These are phyloP conservation scores for Dictyophora rubrovolvata DNA, from an alignment of 768 basidiomycete genomes.

Conservation along the genomic window DNA sequence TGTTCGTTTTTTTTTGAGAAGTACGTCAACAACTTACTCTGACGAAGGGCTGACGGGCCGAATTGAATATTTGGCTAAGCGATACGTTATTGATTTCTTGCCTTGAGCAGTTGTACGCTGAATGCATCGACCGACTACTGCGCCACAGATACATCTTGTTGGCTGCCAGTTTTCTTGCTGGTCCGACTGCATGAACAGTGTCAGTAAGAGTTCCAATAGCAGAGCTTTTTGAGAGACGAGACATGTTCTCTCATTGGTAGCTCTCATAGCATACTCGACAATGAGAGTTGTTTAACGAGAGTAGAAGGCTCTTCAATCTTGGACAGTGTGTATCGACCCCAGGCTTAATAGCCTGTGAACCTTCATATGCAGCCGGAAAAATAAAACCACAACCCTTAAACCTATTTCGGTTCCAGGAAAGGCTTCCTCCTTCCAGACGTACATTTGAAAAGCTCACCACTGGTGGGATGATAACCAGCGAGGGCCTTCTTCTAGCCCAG, in stretches of 20 bases:
- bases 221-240: slow-evolving; percentile 12
- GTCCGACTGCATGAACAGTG: slow-evolving; percentile 33
- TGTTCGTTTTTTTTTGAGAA: not conserved
- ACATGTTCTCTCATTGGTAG: slow-evolving; percentile 83
- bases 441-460: slow-evolving; percentile 34
- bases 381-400: slow-evolving; percentile 29
- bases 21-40: slow-evolving; percentile 39
- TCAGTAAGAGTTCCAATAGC: slow-evolving; percentile 13
- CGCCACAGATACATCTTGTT: slow-evolving; percentile 76
- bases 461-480: slow-evolving; percentile 59
- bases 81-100: slow-evolving; percentile 37
- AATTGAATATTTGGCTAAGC: slow-evolving; percentile 78
- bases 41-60: slow-evolving; percentile 51
- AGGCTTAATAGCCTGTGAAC: slow-evolving; percentile 29
- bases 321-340: slow-evolving; percentile 96
- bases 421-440: slow-evolving; percentile 8
- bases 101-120: slow-evolving; percentile 29
- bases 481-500: slow-evolving; percentile 90
- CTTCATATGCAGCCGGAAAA: slow-evolving; percentile 18
- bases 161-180: slow-evolving; percentile 43
- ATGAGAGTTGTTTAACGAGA: slow-evolving; percentile 77
- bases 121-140: slow-evolving; percentile 63
- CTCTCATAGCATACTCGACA: slow-evolving; percentile 67
- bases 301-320: slow-evolving; percentile 38
- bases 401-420: slow-evolving; percentile 49